These are phyloP conservation scores for Wickerhamiella cacticola DNA, from an alignment of 805 yeast species.

Conservation along the genomic window DNA sequence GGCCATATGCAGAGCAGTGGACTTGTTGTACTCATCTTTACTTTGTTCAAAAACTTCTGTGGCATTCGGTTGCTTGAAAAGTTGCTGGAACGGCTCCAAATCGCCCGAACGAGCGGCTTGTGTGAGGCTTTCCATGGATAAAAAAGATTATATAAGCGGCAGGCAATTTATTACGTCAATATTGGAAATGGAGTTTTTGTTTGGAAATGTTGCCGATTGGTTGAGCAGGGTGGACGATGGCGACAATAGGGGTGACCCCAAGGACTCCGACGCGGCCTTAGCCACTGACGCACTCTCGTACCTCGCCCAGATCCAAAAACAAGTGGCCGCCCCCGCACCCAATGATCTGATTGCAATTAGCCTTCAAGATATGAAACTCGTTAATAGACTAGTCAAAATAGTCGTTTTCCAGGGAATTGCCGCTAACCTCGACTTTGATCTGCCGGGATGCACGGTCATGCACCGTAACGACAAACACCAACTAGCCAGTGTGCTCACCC, in stretches of 20 bases:
- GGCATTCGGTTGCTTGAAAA: conserved; percentile 39
- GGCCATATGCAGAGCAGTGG: conserved; percentile 88
- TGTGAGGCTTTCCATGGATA: conserved; percentile 35
- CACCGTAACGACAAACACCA: no score
- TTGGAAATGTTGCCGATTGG: neutral
- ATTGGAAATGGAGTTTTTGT: conserved; percentile 7
- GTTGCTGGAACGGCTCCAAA: conserved; percentile 55
- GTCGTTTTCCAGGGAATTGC: conserved; percentile 63
- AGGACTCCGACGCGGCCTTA: neutral
- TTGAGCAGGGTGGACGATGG: no score
- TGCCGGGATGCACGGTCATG: neutral
- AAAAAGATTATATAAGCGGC: no score
- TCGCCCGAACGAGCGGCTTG: conserved; percentile 80
- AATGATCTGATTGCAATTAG: conserved; percentile 42
- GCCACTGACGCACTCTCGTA: neutral
- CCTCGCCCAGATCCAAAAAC: neutral
- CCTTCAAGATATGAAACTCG: conserved; percentile 68
- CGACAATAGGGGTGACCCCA: neutral
- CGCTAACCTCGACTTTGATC: conserved; percentile 39
- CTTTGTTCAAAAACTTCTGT: conserved; percentile 36
- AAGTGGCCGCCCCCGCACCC: conserved; percentile 12
- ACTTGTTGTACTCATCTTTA: conserved; percentile 49
- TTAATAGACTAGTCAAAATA: conserved; percentile 51
- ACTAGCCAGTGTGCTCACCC: neutral
- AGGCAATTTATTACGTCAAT: no score